A percentile compares a stretch with the other conserved stretches of the same genome.
These are phyloP conservation scores for Chaetomium fimeti DNA, from an alignment of 495 filamentous ascomycete genomes.

Conservation along the genomic window DNA sequence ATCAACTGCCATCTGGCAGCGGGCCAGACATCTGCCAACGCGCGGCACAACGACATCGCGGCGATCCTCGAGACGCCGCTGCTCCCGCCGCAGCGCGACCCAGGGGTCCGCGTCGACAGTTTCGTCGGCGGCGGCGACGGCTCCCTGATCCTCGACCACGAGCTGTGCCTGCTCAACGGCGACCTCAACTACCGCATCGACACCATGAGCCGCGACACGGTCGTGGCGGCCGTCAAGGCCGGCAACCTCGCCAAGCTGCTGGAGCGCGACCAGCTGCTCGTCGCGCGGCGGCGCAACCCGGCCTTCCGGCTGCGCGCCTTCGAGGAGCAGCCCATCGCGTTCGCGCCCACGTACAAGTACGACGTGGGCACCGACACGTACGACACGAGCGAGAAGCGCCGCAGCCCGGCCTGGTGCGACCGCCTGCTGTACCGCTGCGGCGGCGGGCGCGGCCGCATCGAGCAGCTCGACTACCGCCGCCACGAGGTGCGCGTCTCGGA, in stretches of 20 bases:
- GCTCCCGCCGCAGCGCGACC: slow-evolving; percentile 65
- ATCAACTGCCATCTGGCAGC: slow-evolving; percentile 97
- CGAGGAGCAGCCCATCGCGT: slow-evolving; percentile 79
- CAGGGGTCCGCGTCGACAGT: slow-evolving; percentile 62
- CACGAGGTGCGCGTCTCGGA: slow-evolving; percentile 90
- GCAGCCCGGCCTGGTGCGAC: slow-evolving; percentile 97
- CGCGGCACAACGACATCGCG: slow-evolving; percentile 91
- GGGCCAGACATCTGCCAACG: slow-evolving; percentile 81
- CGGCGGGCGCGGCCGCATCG: slow-evolving; percentile 61
- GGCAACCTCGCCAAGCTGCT: slow-evolving; percentile 87
- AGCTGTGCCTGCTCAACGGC: slow-evolving; percentile 92
- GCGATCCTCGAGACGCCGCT: slow-evolving; percentile 78
- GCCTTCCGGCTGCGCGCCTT: slow-evolving; percentile 85
- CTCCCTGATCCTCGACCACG: slow-evolving; percentile 93
- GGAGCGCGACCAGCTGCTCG: slow-evolving; percentile 88
- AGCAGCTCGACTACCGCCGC: slow-evolving; percentile 81
- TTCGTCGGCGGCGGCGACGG: slow-evolving; percentile 91
- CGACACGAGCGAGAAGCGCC: slow-evolving; percentile 90
- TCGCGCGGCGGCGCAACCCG: slow-evolving; percentile 80
- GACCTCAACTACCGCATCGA: slow-evolving; percentile 99
- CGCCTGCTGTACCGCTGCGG: slow-evolving; percentile 78
- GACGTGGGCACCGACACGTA: slow-evolving; percentile 93
- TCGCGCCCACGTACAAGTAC: slow-evolving; percentile 97
- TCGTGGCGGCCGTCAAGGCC: slow-evolving; percentile 75
- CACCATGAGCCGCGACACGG: slow-evolving; percentile 87